phyloP scores from a whole-genome alignment of 495 filamentous ascomycete genomes.

The Penicillium alfredii region DNA sequence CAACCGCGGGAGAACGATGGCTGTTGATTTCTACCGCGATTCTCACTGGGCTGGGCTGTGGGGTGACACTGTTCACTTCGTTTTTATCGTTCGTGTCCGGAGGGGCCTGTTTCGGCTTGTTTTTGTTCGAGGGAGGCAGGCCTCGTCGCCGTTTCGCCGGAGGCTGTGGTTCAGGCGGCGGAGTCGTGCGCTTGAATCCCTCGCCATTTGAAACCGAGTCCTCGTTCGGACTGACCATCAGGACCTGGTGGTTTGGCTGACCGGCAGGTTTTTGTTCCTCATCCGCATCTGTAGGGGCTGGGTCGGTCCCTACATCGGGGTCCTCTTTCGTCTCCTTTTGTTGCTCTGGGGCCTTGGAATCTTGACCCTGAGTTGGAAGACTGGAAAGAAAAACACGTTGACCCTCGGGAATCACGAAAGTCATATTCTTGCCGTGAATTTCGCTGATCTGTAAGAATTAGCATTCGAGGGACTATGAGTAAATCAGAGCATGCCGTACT shows the following conservation, averaged over 20 bases:
- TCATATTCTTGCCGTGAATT: slow-evolving; percentile 29
- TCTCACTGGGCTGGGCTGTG: no score
- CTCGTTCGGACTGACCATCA: slow-evolving; percentile 13
- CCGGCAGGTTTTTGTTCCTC: background rate
- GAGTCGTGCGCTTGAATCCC: slow-evolving; percentile 9
- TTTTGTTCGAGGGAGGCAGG: slow-evolving; percentile 8
- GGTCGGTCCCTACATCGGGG: background rate
- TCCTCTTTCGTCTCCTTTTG: background rate
- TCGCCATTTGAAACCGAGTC: background rate
- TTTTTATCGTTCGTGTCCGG: no score
- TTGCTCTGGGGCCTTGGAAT: no score
- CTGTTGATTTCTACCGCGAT: no score
- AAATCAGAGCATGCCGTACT: slow-evolving; percentile 21
- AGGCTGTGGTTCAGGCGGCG: slow-evolving; percentile 12
- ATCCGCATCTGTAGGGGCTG: background rate
- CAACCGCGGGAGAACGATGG: no score
- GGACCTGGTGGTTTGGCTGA: slow-evolving; percentile 7
- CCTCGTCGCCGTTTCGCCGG: slow-evolving; percentile 18
- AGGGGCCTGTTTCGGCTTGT: background rate
- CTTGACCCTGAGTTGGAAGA: background rate
- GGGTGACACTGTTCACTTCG: no score
- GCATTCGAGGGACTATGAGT: background rate
- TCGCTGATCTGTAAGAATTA: slow-evolving; percentile 30
- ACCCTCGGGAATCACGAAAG: slow-evolving; percentile 41
- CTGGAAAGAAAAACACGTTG: slow-evolving; percentile 34